Evolutionary conservation across 306 rosid species (phyloP).

Genomic region (Sicyos baderoa): DNA sequence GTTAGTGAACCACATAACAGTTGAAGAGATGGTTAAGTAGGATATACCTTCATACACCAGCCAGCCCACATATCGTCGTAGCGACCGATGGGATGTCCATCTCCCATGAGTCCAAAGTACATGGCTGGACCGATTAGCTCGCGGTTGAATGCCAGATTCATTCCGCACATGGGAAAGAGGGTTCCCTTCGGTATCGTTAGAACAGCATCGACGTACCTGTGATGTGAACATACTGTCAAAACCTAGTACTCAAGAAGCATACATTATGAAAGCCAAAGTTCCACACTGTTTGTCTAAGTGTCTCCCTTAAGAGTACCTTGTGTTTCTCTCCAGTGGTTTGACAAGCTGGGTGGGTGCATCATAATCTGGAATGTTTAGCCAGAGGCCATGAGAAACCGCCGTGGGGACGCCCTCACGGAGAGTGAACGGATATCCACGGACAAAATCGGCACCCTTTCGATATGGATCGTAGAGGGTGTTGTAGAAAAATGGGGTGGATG

Average conservation of each 20-base stretch:
- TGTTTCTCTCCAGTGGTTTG: constrained; percentile 72
- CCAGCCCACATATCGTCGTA: constrained; percentile 94
- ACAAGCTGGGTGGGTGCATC: constrained; percentile 95
- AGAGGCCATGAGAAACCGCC: no score
- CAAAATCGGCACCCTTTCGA: constrained; percentile 70
- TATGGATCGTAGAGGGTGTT: constrained; percentile 81
- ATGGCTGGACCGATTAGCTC: constrained; percentile 75
- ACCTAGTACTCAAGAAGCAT: not conserved
- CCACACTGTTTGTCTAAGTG: not conserved
- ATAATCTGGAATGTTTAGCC: constrained; percentile 74
- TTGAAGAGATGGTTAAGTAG: not conserved
- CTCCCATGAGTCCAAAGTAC: constrained; percentile 94
- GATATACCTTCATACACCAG: constrained; percentile 72
- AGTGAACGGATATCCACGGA: constrained; percentile 81
- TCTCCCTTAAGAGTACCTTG: constrained; percentile 33
- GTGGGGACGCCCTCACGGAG: constrained; percentile 73
- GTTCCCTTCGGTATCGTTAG: constrained; percentile 72
- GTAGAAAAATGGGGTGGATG: constrained; percentile 75
- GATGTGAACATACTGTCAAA: not conserved
- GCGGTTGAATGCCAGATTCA: constrained; percentile 82
- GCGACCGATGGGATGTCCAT: constrained; percentile 74
- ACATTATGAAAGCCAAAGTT: not conserved
- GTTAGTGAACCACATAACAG: no score
- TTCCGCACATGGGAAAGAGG: constrained; percentile 79
- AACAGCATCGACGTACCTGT: constrained; percentile 73